A percentile compares a stretch with the other conserved stretches of the same genome.
Evolutionary conservation across 2,329 filamentous ascomycete genomes (phyloP).

Genomic region (Proliferodiscus dingleyae): DNA sequence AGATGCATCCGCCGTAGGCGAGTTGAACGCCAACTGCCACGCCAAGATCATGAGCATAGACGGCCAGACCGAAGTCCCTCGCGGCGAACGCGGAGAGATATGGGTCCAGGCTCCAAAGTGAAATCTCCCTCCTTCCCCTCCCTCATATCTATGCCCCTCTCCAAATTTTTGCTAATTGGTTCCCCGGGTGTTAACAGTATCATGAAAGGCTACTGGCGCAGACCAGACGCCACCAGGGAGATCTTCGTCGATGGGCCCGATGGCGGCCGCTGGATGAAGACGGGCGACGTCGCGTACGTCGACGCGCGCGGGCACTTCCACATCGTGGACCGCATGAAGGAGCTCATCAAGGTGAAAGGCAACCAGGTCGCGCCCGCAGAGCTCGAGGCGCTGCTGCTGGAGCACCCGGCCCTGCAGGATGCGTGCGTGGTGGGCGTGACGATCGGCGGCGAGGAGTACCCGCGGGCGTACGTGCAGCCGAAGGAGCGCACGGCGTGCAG

Average conservation of each 20-base stretch:
- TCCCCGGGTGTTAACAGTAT: conserved; percentile 33
- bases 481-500: conserved; percentile 29
- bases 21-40: conserved; percentile 63
- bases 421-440: conserved; percentile 44
- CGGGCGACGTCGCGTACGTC: conserved; percentile 52
- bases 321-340: conserved; percentile 65
- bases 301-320: conserved; percentile 75
- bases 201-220: conserved; percentile 54
- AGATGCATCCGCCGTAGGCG: conserved; percentile 52
- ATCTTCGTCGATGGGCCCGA: conserved; percentile 61
- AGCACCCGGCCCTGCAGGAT: conserved; percentile 37
- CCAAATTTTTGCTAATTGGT: background rate
- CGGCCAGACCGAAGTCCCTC: conserved; percentile 26
- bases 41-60: conserved; percentile 55
- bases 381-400: conserved; percentile 40
- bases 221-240: conserved; percentile 56
- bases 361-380: conserved; percentile 46
- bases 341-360: conserved; percentile 46
- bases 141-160: background rate
- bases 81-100: conserved; percentile 61
- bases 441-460: conserved; percentile 45
- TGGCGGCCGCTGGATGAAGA: conserved; percentile 65
- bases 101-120: conserved; percentile 58
- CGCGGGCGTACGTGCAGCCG: conserved; percentile 54
- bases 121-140: background rate